Base-by-base conservation (phyloP, 1,284 basidiomycete species). In the Tetrapyrgos nigripes region DNA sequence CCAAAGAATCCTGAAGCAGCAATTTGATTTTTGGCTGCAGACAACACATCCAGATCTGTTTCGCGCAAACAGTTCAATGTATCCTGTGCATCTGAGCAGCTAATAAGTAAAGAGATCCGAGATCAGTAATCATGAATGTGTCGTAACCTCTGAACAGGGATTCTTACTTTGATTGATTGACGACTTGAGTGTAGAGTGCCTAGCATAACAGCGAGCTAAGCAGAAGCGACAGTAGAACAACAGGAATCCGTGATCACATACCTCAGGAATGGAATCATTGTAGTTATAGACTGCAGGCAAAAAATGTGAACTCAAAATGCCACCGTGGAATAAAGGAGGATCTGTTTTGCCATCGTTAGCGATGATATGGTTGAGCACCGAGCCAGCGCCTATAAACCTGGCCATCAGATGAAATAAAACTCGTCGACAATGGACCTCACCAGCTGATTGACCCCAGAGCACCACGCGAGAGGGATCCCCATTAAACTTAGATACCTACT, bases 211-310 rank as follows among this genome's bases (percentile, higher is more conserved):
- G n/a, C n/a, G n/a, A n/a, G n/a, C n/a, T n/a, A n/a, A n/a, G n/a
- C n/a, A 65, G 46, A 43, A 80, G 5, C 17, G 4, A 40, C 5
- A 40, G 6, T 4, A 4, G 17, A n/a, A n/a, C n/a, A n/a, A n/a
- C n/a, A n/a, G n/a, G n/a, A 17, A 17, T 9, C 17, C 37, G 19
- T n/a, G n/a, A n/a, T n/a, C n/a, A n/a, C 37, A 17, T 17, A 40
- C 81, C 70, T 82, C 76, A 1, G 79, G 76, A 53, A 82, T 74
- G 11, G 48, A 62, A 52, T 79, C 75, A 55, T 81, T 73, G 63
- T 74, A 83, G 1, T 59, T 46, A 52, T 82, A 83, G 55, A 83
- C 79, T 0, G 81, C 72, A 0, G 80, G 79, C 2, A 82, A 59
- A 61, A 73, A 81, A 0, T 70, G 66, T 0, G 82, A 83, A 53